These are phyloP conservation scores for Rhizoclosmatium globosum DNA, from an alignment of 192 early-diverging fungal genomes.

Conservation along the genomic window DNA sequence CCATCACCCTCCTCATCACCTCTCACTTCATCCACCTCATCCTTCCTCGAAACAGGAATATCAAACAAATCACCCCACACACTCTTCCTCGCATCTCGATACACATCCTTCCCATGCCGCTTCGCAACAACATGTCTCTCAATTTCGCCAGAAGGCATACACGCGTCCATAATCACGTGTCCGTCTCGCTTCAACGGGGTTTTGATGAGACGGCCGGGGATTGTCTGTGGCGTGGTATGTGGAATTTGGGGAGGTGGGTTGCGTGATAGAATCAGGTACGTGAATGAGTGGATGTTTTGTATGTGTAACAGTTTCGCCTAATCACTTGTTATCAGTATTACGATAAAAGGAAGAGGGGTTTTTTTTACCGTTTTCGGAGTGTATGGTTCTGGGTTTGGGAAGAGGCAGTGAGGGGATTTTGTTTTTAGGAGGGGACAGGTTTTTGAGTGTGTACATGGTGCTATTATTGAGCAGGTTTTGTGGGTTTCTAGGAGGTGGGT, in stretches of 20 bases:
- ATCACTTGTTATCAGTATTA: no score
- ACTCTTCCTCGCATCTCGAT: slow-evolving; percentile 7
- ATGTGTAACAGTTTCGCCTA: no score
- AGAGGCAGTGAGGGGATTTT: no score
- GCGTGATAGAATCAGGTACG: slow-evolving; percentile 5
- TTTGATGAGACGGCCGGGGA: background rate
- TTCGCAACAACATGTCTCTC: background rate
- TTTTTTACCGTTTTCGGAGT: no score
- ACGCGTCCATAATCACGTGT: slow-evolving; percentile 16
- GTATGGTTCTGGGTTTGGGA: no score
- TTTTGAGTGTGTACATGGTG: no score
- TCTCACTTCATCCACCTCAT: background rate
- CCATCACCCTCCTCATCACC: no score
- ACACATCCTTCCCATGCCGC: slow-evolving; percentile 6
- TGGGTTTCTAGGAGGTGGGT: no score
- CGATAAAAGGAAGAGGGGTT: no score
- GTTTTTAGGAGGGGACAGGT: no score
- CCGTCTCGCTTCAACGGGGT: slow-evolving; percentile 16
- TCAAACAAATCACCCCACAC: slow-evolving; percentile 24
- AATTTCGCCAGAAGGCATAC: slow-evolving; percentile 11
- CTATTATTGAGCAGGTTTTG: no score
- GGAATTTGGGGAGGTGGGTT: background rate
- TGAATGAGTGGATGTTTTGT: background rate
- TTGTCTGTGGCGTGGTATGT: background rate
- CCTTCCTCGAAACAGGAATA: background rate